A percentile compares a stretch with the other conserved stretches of the same genome.
Conservation (phyloP, 2,329 filamentous ascomycete species). For the Escovopsis sp. region DNA sequence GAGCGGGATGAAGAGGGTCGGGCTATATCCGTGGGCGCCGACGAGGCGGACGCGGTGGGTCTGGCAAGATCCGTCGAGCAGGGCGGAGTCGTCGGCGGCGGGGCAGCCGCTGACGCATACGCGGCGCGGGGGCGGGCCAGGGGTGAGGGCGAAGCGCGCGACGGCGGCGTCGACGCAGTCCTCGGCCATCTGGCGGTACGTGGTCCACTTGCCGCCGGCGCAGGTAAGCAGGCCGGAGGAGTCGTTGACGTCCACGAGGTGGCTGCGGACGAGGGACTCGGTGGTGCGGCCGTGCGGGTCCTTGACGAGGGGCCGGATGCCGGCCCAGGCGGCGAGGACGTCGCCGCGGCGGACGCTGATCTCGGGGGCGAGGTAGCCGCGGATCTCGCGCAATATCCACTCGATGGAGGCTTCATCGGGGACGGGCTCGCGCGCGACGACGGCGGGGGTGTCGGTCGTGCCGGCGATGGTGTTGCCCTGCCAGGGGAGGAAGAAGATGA, state of each 20-base stretch:
- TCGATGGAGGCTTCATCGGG: constrained; percentile 73
- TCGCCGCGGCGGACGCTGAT: constrained; percentile 75
- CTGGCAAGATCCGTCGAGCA: constrained; percentile 52
- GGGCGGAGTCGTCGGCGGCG: constrained; percentile 53
- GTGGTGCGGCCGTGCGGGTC: constrained; percentile 77
- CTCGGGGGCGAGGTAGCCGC: constrained; percentile 66
- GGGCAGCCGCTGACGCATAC: constrained; percentile 56
- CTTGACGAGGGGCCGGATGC: constrained; percentile 72
- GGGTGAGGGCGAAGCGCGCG: constrained; percentile 45
- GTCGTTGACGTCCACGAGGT: constrained; percentile 66
- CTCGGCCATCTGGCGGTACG: constrained; percentile 85
- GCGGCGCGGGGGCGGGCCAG: constrained; percentile 40
- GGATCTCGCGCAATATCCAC: constrained; percentile 76
- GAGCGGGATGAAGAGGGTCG: constrained; percentile 82
- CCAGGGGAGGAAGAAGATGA: constrained; percentile 90
- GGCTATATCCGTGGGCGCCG: constrained; percentile 75
- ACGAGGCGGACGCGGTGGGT: constrained; percentile 70
- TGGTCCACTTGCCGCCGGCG: constrained; percentile 85
- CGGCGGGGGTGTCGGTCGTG: constrained; percentile 66
- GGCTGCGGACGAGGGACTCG: constrained; percentile 75
- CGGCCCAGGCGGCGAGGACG: constrained; percentile 81
- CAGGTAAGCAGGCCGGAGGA: constrained; percentile 67
- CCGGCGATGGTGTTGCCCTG: constrained; percentile 86
- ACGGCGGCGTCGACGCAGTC: constrained; percentile 74
- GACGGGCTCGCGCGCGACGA: constrained; percentile 57